phyloP scores from a whole-genome alignment of 1,284 basidiomycete species.

The Ceratobasidium sp. region DNA sequence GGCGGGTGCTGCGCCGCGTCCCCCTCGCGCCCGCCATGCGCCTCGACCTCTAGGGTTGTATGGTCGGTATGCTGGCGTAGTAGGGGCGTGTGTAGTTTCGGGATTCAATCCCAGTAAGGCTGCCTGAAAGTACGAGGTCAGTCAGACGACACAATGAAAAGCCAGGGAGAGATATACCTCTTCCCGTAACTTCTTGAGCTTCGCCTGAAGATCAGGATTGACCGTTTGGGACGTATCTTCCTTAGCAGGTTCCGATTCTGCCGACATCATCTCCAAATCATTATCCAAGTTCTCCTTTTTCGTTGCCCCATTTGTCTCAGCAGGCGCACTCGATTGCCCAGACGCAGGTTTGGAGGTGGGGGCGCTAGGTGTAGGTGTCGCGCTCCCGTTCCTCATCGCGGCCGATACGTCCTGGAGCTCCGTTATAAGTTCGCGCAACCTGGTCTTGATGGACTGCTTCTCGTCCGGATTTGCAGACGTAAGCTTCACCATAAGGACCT shows the following conservation, averaged over 20 bases:
- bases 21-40: constrained; percentile 61
- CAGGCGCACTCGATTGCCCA: not conserved
- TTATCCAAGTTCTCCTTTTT: constrained; percentile 40
- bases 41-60: constrained; percentile 52
- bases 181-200: constrained; percentile 49
- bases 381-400: constrained; percentile 51
- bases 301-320: constrained; percentile 12
- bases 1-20: constrained; percentile 62
- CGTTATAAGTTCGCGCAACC: constrained; percentile 77
- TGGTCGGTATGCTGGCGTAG: constrained; percentile 52
- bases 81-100: constrained; percentile 53
- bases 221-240: constrained; percentile 53
- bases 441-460: constrained; percentile 82
- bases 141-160: not conserved
- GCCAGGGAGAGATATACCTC: constrained; percentile 43
- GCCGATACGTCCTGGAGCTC: constrained; percentile 73
- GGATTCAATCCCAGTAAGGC: constrained; percentile 79
- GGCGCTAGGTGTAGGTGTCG: constrained; percentile 51
- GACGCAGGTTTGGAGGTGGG: constrained; percentile 46
- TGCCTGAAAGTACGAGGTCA: constrained; percentile 61
- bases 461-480: constrained; percentile 71
- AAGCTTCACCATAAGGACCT: constrained; percentile 81
- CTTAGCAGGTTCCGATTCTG: constrained; percentile 37
- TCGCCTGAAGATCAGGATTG: constrained; percentile 52
- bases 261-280: constrained; percentile 41